Evolutionary conservation across 163 green algal species (phyloP), one percentile per base, ranked within the genome.

Genomic region (Scenedesmus sp.): DNA sequence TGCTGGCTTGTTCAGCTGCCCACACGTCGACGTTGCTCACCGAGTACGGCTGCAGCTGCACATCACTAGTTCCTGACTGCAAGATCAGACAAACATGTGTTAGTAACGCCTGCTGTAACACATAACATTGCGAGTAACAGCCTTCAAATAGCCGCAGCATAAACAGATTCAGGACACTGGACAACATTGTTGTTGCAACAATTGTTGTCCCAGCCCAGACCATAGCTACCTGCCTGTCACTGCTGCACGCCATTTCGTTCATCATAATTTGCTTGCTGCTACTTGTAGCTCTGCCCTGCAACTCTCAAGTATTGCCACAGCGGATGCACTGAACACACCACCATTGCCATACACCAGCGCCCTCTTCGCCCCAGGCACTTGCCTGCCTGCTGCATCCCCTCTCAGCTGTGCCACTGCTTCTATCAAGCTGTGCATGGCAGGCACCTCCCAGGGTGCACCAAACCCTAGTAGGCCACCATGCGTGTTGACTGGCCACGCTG

Each of bases 341-440:
- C 89, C 89, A 61, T 92, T 92, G 26, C 83, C 89, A 73, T 92
- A 92, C 61, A 92, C 89, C 51, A 92, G 35, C 13, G 89, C 89
- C n/a, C 72, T 46, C 24, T 35, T 68, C n/a, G 89, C 89, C 2
- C 82, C 89, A 22, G 37, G 16, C 26, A 92, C 89, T 83, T 92
- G 89, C 89, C 89, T 51, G 0, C 83, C 89, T 53, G 18, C 72
- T 68, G 89, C 89, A 35, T 90, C 83, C 12, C 89, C 81, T 44
- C 89, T 79, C 81, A 92, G 49, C 82, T 92, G 89, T 42, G 68
- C 35, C 1, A 89, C 81, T 44, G 89, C 89, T 73, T 92, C 89
- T 40, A 86, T 73, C 35, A 92, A 42, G 46, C 89, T 65, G 37
- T 81, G 46, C 89, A 85, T 85, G 37, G 89, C 89, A 49, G 89